A percentile compares a stretch with the other conserved stretches of the same genome.
phyloP scores from a whole-genome alignment of 805 yeast genomes.

The Saccharomycopsis sp. region DNA sequence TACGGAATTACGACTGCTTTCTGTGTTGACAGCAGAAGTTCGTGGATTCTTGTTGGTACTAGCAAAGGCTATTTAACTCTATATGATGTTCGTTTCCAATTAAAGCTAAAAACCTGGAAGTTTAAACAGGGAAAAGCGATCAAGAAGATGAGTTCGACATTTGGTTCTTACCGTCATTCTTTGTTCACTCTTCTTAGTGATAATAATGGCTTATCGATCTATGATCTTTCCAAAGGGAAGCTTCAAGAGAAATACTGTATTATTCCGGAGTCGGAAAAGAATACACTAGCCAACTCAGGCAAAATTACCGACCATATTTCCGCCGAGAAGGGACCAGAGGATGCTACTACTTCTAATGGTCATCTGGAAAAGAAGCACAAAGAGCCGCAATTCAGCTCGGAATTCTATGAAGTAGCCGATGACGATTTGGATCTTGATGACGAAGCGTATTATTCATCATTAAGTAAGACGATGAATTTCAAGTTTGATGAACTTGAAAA shows the following conservation, averaged over 20 bases:
- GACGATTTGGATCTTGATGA: conserved; percentile 4
- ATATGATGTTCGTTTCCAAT: conserved; percentile 73
- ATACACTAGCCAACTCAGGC: no score
- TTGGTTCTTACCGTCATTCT: conserved; percentile 12
- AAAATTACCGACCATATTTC: conserved; percentile 3
- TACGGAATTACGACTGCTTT: conserved; percentile 66
- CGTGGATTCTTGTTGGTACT: conserved; percentile 75
- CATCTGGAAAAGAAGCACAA: conserved; percentile 27
- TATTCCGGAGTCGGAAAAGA: not conserved
- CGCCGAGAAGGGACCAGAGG: conserved; percentile 25
- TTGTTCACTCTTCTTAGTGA: conserved; percentile 18
- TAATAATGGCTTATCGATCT: conserved; percentile 12
- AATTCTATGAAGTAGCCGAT: conserved; percentile 3
- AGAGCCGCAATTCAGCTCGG: conserved; percentile 17
- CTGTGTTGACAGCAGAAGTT: conserved; percentile 42
- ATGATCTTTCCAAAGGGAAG: conserved; percentile 46
- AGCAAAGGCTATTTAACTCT: conserved; percentile 63
- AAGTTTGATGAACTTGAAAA: conserved; percentile 11
- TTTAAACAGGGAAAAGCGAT: conserved; percentile 48
- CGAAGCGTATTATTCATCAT: not conserved
- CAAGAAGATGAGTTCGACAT: conserved; percentile 32
- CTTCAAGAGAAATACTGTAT: conserved; percentile 9
- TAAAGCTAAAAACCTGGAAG: conserved; percentile 56
- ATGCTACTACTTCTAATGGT: conserved; percentile 17
- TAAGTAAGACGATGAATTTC: not conserved